Conservation (phyloP, 176 grass and related monocot species). For the Melocanna baccifera region DNA sequence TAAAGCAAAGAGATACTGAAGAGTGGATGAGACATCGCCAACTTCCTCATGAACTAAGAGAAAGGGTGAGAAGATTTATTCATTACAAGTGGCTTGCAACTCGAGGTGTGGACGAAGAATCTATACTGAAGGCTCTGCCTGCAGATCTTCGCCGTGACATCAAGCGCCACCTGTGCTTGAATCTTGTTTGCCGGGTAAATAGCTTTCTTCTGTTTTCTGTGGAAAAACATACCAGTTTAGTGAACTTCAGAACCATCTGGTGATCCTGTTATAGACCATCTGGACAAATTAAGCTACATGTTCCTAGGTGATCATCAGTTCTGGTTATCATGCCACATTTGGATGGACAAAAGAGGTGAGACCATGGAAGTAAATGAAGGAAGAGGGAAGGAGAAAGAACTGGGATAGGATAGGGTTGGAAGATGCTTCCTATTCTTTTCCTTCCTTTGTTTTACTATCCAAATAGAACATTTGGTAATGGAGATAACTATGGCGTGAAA, state of each 20-base stretch:
- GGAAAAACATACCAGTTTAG: background rate
- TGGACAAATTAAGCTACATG: background rate
- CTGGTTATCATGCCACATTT: background rate
- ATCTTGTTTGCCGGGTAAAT: conserved; percentile 87
- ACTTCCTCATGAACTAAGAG: conserved; percentile 57
- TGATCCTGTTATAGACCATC: background rate
- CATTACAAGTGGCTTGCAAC: conserved; percentile 99
- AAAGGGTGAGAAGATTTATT: conserved; percentile 80
- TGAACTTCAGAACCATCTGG: background rate
- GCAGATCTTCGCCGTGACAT: conserved; percentile 88
- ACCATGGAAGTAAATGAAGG: background rate
- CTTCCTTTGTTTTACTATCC: background rate
- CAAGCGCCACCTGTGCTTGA: conserved; percentile 83
- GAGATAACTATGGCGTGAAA: background rate
- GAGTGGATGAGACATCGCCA: conserved; percentile 96
- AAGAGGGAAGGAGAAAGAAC: background rate
- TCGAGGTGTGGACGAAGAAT: conserved; percentile 88
- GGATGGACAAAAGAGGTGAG: background rate
- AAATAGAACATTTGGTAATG: background rate
- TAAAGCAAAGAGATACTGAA: conserved; percentile 92
- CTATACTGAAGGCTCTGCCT: conserved; percentile 67
- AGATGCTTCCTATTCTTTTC: background rate
- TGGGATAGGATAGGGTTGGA: background rate
- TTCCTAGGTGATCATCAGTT: background rate
- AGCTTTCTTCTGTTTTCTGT: background rate